Evolutionary conservation across 129 eudicot genomes (phyloP).

Genomic region (Deinandra increscens): DNA sequence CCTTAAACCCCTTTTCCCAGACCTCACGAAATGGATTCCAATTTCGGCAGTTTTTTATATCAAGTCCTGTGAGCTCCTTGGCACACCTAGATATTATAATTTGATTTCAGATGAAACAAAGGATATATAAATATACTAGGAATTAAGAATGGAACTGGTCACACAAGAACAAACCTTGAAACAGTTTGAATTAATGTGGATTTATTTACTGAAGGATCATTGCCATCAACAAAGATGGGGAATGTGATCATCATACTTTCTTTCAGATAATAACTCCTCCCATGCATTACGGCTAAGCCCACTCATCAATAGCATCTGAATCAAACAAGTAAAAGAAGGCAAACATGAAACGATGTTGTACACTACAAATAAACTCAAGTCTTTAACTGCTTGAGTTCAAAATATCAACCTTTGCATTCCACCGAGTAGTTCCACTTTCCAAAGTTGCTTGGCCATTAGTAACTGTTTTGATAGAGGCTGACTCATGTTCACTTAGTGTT

Average conservation of each 20-base stretch:
- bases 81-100: constrained; percentile 52
- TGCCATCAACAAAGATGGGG: constrained; percentile 93
- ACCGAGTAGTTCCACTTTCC: constrained; percentile 44
- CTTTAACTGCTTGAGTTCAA: not conserved
- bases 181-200: constrained; percentile 69
- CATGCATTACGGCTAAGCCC: constrained; percentile 85
- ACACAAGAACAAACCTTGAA: constrained; percentile 48
- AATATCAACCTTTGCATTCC: constrained; percentile 84
- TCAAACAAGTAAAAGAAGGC: constrained; percentile 10
- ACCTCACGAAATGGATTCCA: constrained; percentile 99
- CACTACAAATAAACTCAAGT: not conserved
- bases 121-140: not conserved
- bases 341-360: not conserved
- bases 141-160: not conserved
- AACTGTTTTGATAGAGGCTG: constrained; percentile 18
- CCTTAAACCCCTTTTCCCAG: too few species aligned
- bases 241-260: constrained; percentile 64
- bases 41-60: constrained; percentile 63
- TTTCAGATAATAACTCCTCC: constrained; percentile 88
- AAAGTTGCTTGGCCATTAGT: constrained; percentile 24
- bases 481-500: constrained; percentile 36
- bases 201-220: constrained; percentile 74
- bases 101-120: not conserved
- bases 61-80: constrained; percentile 68
- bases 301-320: constrained; percentile 88